Evolutionary conservation across 768 basidiomycete species (phyloP), one percentile per base, ranked within the genome.

Genomic region (Tylopilus intermedius): DNA sequence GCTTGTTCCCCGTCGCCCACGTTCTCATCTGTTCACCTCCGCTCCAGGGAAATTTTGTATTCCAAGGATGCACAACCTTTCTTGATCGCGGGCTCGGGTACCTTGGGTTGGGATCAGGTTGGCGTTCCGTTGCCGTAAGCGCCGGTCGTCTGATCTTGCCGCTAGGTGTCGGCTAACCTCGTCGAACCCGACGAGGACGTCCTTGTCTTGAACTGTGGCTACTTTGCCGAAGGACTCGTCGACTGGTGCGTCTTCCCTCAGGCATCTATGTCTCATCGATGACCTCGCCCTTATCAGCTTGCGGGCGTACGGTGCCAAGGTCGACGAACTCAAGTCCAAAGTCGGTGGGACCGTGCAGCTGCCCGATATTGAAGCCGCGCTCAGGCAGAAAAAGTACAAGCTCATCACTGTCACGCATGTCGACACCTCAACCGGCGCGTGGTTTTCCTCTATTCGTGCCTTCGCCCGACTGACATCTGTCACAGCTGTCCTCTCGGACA

Each of bases 101-200:
- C 96, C 2, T 77, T 99, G 32, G 96, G 96, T 27, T 98, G 94
- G 94, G 94, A 97, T 68, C 88, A 91, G 80, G 89, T 79, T 41
- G 58, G 79, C 64, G 21, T 18, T 5, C 18, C 40, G 21, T 8
- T 22, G 2, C 41, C 18, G 11, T 24, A 11, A 9, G 18, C 24
- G 7, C 10, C 21, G 3, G n/a, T 15, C n/a, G 4, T 26, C n/a
- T 54, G 46, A 58, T n/a, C 29, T 57, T 50, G n/a, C 30, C 57
- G 33, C 47, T 58, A 90, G 86, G 91, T 94, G 38, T 85, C 91
- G 0, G 82, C 91, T 8, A 98, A 98, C 70, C 79, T 99, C 49
- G 77, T 97, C n/a, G 86, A 89, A 61, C 78, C 79, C 4, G 85
- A 84, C 50, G 87, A 93, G 59, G 73, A 82, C 54, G 90, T 77